Base-by-base conservation (phyloP, 768 basidiomycete species). In the Panaeolus cyanescens region DNA sequence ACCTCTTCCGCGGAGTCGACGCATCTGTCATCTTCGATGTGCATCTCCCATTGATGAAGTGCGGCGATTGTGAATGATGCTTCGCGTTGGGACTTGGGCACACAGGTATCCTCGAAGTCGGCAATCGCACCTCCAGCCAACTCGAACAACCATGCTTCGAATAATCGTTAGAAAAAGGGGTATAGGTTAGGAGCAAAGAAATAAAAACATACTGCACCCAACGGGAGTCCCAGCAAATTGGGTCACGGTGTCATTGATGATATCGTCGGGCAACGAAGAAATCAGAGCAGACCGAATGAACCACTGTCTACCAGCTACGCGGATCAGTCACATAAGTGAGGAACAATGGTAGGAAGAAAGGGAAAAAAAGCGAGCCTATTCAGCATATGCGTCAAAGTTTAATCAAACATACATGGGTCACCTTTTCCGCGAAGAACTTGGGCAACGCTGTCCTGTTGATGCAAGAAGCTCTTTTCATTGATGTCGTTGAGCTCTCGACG, bases 21-120 rank as follows among this genome's bases (percentile, higher is more conserved):
- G 64, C 94, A 96, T n/a, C 85, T 79, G 42, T 88, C 85, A 69
- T 96, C 94, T 63, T 90, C 85, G 40, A 90, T 76, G 31, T 88
- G 84, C 77, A 95, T 89, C 62, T 92, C 90, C 95, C 95, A 96
- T 70, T 96, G 95, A 72, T 96, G 95, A 25, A 96, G 79, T 17
- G 95, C 94, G 2, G 92, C 91, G 58, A 96, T 86, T 2, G 91
- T 95, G 75, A 94, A 96, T 8, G 83, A 72, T 0, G 92, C 90
- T 71, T 93, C 83, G 54, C 95, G 87, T 68, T 93, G 91, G 10
- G 83, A 80, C 70, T 88, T 87, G 3, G 93, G 92, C 13, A 94
- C 74, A 65, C 91, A 92, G 12, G 80, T 87, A 64, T 89, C 81
- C 67, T 91, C 88, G 61, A 84, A 85, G 70, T 95, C 93, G 0